These are phyloP conservation scores for Dendrobium officinale DNA, from an alignment of 106 monocot species.

Conservation along the genomic window DNA sequence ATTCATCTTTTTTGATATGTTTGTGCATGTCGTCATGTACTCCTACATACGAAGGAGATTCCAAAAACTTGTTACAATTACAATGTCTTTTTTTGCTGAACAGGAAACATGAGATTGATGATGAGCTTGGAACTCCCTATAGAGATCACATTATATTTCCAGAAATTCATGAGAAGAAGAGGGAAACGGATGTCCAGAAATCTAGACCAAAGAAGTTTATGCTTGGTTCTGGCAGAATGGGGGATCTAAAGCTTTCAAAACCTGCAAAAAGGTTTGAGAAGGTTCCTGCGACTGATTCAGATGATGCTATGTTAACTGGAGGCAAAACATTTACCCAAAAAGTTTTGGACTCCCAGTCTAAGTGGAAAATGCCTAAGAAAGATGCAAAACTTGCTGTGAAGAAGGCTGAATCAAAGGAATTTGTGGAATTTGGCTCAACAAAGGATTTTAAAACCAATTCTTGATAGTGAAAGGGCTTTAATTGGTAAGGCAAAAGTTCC, in stretches of 20 bases:
- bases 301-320: constrained; percentile 1
- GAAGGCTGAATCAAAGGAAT: constrained; percentile 11
- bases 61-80: background rate
- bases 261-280: background rate
- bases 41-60: background rate
- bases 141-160: constrained; percentile 73
- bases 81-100: background rate
- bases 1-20: background rate
- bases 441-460: background rate
- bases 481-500: constrained; percentile 5
- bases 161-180: constrained; percentile 21
- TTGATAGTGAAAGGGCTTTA: constrained; percentile 8
- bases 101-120: constrained; percentile 70
- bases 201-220: constrained; percentile 21
- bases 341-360: constrained; percentile 4
- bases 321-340: constrained; percentile 3
- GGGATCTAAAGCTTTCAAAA: background rate
- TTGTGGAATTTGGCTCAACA: background rate
- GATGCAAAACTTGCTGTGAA: constrained; percentile 2
- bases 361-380: constrained; percentile 5
- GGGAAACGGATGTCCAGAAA: constrained; percentile 7
- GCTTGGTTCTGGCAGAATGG: background rate
- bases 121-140: constrained; percentile 42
- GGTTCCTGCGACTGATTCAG: background rate
- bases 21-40: background rate